Evolutionary conservation across 2,329 filamentous ascomycete species (phyloP), one percentile per base, ranked within the genome.

Genomic region (Colletotrichum sp.): DNA sequence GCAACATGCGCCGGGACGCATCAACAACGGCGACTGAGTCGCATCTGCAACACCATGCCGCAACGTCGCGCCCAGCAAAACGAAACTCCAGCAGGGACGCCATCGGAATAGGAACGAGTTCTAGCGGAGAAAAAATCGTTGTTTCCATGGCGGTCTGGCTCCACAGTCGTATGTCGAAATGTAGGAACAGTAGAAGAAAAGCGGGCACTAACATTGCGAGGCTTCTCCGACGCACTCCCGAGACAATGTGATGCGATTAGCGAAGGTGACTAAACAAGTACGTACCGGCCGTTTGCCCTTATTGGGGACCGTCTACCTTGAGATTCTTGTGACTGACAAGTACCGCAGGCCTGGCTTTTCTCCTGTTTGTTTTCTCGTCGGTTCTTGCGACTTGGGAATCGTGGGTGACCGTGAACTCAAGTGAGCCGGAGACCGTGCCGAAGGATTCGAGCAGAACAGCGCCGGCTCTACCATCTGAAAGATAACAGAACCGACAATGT

Each of bases 251-350:
- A 74, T 64, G 71, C 73, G 73, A 72, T 72, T 63, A 59, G 69
- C 38, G 73, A 75, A 63, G 36, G 72, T 72, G 68, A 74, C 72
- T 65, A 72, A 75, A 52, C 36, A n/a, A 55, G 73, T 69, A 73
- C 73, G 63, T 73, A 73, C 69, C 64, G 5, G 34, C 18, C 6
- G 26, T n/a, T 55, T 66, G 34, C n/a, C 21, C 55, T 38, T 67
- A 61, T 36, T 38, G 67, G 59, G 24, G 32, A 34, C 48, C 36
- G 28, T 59, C 21, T 24, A 67, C 61, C 43, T 71, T 26, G 38
- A 56, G 52, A n/a, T 64, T 62, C 21, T 30, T 56, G 43, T 36
- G 34, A 64, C 62, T 63, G 58, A 64, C 32, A 71, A n/a, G 34
- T 52, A 70, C 55, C 34, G 26, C 34, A 43, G 43, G n/a, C 32